Base-by-base conservation (phyloP, 2,329 filamentous ascomycete species). In the Fusarium newnesense region DNA sequence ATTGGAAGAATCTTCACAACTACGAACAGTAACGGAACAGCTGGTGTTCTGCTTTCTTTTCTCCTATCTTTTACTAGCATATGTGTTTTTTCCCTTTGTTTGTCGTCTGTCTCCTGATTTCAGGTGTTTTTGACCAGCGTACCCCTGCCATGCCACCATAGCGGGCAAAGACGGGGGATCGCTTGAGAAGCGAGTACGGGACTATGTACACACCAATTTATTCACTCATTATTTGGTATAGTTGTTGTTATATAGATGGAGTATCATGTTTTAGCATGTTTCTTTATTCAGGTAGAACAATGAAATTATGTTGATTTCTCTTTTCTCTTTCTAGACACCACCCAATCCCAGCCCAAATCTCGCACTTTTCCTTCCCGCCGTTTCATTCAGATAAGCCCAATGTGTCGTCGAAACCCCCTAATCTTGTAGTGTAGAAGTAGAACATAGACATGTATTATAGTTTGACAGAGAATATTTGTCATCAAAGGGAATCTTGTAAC, bases 1-100 rank as follows among this genome's bases (percentile, higher is more conserved):
- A 78, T 43, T 60, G 47, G 64, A 75, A 66, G 32, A 77, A 65
- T 11, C 57, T 30, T 10, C 70, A 75, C 24, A 9, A 21, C 18
- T 60, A 47, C 4, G 34, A 47, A 8, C 36, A 74, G 47, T 59
- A 40, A 54, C 44, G 18, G 59, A 19, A 39, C 21, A 18, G 24
- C 37, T 18, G 44, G 30, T 18, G 24, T 40, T 58, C 1, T 37
- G 15, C 47, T 34, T 47, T 34, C 18, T 34, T 43, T 32, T 46
- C 50, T 57, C 44, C 9, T 49, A 28, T 43, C n/a, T 30, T 24
- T 30, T 15, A n/a, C 24, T 26, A 10, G 21, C 7, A 24, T 32
- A 19, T 24, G 34, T 26, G 47, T 13, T 9, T 5, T n/a, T 49
- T 44, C 24, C 18, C 19, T 50, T 69, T 63, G 26, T 50, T 56